Evolutionary conservation across 1,139 yeast species (phyloP), one percentile per base, ranked within the genome.

Genomic region (Blastobotrys illinoisensis): DNA sequence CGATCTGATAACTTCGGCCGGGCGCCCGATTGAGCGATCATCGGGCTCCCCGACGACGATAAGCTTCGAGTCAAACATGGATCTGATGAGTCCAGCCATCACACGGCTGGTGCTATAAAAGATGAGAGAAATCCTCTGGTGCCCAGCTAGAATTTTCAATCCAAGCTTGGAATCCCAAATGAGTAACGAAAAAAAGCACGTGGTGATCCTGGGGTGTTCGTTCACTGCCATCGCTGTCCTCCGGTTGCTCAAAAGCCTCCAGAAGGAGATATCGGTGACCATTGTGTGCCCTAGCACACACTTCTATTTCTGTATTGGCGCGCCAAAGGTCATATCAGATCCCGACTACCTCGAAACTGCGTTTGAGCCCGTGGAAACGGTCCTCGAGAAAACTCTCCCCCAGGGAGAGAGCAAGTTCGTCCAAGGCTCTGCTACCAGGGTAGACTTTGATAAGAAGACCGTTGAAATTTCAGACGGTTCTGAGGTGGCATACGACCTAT

Each of bases 401-500:
- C 53, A 53, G 44, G 51, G 32, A 56, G 54, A 54, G 50, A 49
- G 43, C 57, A 46, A 44, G 19, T 59, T 62, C 46, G 56, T 63
- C 32, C 58, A 73, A 48, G 76, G 73, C 26, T 67, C 68, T 47
- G 70, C 72, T 28, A 67, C 71, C 16, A 55, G 58, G 7, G 60
- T 61, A 23, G 61, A 63, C 50, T 52, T 60, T 53, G 67, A 64
- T 9, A 65, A 60, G 43, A 60, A 66, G 48, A 63, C 59, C 21
- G 58, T 64, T 32, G 59, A 66, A 53, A 61, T 68, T 49, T 72
- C 69, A 13, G 62, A 71, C 43, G 62, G 68, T 54, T 14, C 18
- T 7, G 71, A 71, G 55, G 62, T 76, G 54, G 68, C 69, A 60
- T 88, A 88, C 71, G 95, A 88, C 70, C 85, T 85, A 71, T 76